These are phyloP conservation scores for Rhodotorula paludigena DNA, from an alignment of 768 basidiomycete species.

Conservation along the genomic window DNA sequence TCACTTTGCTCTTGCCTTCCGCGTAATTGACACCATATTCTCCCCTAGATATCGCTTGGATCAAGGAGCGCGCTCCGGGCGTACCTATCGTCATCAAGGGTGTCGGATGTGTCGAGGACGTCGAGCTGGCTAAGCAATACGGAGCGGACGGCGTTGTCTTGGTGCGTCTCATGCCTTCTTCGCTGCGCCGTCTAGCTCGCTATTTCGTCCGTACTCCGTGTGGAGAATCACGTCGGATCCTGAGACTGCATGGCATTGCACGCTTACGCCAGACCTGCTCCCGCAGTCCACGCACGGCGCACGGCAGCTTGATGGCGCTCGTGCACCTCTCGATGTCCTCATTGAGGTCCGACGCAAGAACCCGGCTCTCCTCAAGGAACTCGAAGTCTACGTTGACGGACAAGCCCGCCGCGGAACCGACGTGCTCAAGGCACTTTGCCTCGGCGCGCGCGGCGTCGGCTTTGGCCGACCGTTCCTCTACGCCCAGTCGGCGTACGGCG, in stretches of 20 bases:
- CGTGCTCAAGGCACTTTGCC: slow-evolving; percentile 50
- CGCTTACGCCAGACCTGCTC: too few species aligned
- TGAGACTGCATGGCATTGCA: too few species aligned
- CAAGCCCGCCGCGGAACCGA: slow-evolving; percentile 54
- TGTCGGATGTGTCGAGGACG: slow-evolving; percentile 20
- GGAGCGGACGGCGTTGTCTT: slow-evolving; percentile 27
- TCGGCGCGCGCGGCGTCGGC: slow-evolving; percentile 77
- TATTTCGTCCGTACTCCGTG: too few species aligned
- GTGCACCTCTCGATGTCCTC: slow-evolving; percentile 65
- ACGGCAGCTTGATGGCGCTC: slow-evolving; percentile 73
- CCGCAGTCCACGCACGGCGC: slow-evolving; percentile 45
- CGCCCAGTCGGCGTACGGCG: slow-evolving; percentile 52
- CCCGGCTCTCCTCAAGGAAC: slow-evolving; percentile 47
- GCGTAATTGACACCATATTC: not conserved
- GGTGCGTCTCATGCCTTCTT: not conserved
- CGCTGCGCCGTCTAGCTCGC: not conserved
- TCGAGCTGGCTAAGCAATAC: slow-evolving; percentile 18
- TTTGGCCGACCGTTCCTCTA: slow-evolving; percentile 81
- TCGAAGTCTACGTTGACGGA: slow-evolving; percentile 53
- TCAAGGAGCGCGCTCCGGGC: slow-evolving; percentile 5
- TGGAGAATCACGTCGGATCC: too few species aligned
- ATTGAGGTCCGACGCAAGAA: slow-evolving; percentile 48
- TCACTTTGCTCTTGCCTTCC: not conserved
- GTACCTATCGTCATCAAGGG: slow-evolving; percentile 30
- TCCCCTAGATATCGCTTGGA: slow-evolving; percentile 15